Conservation (phyloP, 2,329 filamentous ascomycete species). For the Dactylellina drechsleri region DNA sequence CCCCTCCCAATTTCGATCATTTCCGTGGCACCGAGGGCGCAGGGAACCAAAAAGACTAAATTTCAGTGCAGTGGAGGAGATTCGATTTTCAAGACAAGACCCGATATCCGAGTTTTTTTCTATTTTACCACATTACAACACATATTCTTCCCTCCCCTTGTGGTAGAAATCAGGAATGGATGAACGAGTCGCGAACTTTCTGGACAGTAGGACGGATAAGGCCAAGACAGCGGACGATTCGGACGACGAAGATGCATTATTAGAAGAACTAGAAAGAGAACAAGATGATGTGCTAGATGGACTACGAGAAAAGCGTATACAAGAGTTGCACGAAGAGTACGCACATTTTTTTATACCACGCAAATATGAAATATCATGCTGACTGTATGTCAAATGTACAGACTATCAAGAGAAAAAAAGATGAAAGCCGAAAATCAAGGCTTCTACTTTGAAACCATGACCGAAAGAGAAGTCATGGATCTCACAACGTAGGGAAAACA, state of each 20-base stretch:
- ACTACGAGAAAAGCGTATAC: conserved; percentile 69
- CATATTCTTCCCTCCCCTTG: background rate
- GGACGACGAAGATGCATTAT: conserved; percentile 70
- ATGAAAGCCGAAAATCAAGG: conserved; percentile 67
- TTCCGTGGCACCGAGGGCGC: background rate
- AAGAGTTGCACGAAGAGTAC: conserved; percentile 69
- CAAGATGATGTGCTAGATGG: conserved; percentile 66
- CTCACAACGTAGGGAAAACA: conserved; percentile 60
- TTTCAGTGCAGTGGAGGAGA: no score
- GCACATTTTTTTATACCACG: conserved; percentile 8
- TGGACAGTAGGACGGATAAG: conserved; percentile 56
- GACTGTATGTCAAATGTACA: conserved; percentile 1
- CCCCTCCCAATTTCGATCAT: background rate
- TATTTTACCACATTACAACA: conserved; percentile 52
- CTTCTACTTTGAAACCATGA: conserved; percentile 68
- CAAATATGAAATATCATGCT: background rate
- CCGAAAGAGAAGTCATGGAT: conserved; percentile 69
- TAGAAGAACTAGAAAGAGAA: conserved; percentile 67
- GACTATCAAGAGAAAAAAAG: conserved; percentile 65
- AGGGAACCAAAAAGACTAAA: background rate
- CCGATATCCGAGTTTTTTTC: background rate
- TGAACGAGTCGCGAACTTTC: conserved; percentile 56
- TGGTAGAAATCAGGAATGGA: conserved; percentile 16
- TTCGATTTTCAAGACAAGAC: background rate
- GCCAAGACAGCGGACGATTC: conserved; percentile 50